Percentiles rank a stretch among this genome's conserved stretches.
phyloP scores from a whole-genome alignment of 202 grass and related monocot genomes.

The Digitaria exilis region DNA sequence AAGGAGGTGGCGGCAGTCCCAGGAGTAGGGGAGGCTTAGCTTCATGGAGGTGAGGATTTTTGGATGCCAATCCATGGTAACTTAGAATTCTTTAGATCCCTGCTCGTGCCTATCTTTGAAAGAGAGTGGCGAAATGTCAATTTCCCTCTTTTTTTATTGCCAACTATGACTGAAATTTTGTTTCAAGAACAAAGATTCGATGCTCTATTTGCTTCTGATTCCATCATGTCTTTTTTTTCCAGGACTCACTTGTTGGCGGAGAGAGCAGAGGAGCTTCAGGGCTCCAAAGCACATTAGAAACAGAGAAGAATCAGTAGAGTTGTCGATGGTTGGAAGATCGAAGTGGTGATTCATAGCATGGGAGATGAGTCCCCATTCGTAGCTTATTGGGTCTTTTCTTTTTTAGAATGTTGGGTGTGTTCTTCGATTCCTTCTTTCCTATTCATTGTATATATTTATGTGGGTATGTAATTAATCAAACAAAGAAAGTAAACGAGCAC shows the following conservation, averaged over 20 bases:
- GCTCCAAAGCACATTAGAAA: no score
- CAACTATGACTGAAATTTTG: background rate
- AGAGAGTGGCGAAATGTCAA: background rate
- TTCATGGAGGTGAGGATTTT: constrained; percentile 43
- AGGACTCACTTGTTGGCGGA: constrained; percentile 45
- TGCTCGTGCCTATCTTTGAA: background rate
- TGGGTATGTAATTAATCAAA: no score
- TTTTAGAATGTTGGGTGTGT: no score
- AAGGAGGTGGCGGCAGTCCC: background rate
- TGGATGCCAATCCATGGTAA: background rate
- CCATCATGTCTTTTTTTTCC: background rate
- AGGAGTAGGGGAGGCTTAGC: background rate
- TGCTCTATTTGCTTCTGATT: constrained; percentile 2
- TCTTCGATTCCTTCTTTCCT: no score
- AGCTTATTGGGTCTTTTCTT: no score
- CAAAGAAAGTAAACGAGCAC: no score
- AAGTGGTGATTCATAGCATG: no score
- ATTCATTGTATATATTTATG: no score
- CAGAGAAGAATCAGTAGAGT: no score
- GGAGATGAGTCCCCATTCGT: no score
- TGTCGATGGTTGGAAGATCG: no score
- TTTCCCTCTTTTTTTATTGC: background rate
- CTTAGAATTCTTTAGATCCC: background rate
- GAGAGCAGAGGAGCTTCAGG: background rate
- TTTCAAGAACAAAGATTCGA: background rate